Evolutionary conservation across 2,329 filamentous ascomycete species (phyloP).

Genomic region (Neonectria magnoliae): DNA sequence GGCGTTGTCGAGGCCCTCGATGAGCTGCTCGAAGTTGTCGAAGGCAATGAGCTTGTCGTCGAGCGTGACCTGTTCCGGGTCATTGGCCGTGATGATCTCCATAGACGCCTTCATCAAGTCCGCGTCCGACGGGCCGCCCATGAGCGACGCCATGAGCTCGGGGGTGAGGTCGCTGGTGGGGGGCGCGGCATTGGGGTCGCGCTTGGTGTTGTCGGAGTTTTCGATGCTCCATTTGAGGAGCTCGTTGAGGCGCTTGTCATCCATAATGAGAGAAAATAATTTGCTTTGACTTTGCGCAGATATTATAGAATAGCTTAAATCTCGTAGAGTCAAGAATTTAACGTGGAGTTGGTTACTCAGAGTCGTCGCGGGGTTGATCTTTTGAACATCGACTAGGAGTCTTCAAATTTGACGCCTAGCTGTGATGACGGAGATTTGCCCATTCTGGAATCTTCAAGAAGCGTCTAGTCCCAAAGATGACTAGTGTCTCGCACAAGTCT

Average conservation of each 20-base stretch:
- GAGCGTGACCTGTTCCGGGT: slow-evolving; percentile 68
- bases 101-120: slow-evolving; percentile 91
- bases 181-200: slow-evolving; percentile 45
- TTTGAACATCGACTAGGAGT: slow-evolving; percentile 20
- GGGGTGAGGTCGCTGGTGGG: slow-evolving; percentile 66
- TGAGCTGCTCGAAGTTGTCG: slow-evolving; percentile 93
- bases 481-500: slow-evolving; percentile 37
- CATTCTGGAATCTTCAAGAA: slow-evolving; percentile 57
- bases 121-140: slow-evolving; percentile 87
- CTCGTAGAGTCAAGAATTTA: neutral
- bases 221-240: slow-evolving; percentile 81
- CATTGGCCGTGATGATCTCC: slow-evolving; percentile 72
- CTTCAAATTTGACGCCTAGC: slow-evolving; percentile 26
- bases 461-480: slow-evolving; percentile 35
- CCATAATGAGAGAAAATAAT: slow-evolving; percentile 48
- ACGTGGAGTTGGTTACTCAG: neutral
- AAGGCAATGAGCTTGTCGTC: slow-evolving; percentile 85
- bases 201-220: slow-evolving; percentile 52
- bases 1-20: slow-evolving; percentile 94
- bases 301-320: neutral
- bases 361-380: slow-evolving; percentile 19
- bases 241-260: slow-evolving; percentile 71
- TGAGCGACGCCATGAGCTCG: slow-evolving; percentile 77
- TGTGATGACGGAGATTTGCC: slow-evolving; percentile 41
- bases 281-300: neutral